These are phyloP conservation scores for Lagerstroemia speciosa DNA, from an alignment of 345 rosid genomes.

Conservation along the genomic window DNA sequence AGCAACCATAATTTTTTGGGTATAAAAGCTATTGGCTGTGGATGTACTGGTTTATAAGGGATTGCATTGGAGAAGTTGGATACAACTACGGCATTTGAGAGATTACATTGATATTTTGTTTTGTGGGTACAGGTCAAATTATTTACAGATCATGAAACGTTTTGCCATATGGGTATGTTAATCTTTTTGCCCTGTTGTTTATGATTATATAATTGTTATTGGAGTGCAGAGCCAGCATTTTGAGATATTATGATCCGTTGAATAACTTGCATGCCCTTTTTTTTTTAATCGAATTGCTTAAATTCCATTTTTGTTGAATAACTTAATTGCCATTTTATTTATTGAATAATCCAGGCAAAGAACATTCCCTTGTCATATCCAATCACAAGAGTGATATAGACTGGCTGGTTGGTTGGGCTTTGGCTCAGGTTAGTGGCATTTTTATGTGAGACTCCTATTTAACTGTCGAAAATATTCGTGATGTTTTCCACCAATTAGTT, in stretches of 20 bases:
- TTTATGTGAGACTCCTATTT: too few relatives aligned
- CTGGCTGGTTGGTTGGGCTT: conserved; percentile 94
- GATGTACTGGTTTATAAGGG: neutral
- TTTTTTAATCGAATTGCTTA: too few relatives aligned
- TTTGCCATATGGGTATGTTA: conserved; percentile 62
- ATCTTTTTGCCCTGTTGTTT: neutral
- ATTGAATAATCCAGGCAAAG: conserved; percentile 52
- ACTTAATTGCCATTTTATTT: conserved; percentile 8
- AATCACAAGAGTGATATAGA: conserved; percentile 93
- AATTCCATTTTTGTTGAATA: too few relatives aligned
- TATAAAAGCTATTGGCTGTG: neutral
- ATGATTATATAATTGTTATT: neutral
- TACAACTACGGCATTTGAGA: neutral
- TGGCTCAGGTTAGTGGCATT: conserved; percentile 68
- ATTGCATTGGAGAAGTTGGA: neutral
- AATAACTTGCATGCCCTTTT: too few relatives aligned
- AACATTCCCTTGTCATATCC: conserved; percentile 71
- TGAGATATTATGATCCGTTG: neutral
- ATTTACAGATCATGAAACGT: conserved; percentile 62
- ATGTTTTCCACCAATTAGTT: too few relatives aligned
- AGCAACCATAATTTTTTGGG: neutral
- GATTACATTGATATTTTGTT: conserved; percentile 14
- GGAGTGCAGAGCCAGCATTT: neutral
- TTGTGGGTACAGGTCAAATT: conserved; percentile 51
- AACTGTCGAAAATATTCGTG: too few relatives aligned